These are phyloP conservation scores for Phlebopus sp. DNA, from an alignment of 1,284 basidiomycete genomes.

Conservation along the genomic window DNA sequence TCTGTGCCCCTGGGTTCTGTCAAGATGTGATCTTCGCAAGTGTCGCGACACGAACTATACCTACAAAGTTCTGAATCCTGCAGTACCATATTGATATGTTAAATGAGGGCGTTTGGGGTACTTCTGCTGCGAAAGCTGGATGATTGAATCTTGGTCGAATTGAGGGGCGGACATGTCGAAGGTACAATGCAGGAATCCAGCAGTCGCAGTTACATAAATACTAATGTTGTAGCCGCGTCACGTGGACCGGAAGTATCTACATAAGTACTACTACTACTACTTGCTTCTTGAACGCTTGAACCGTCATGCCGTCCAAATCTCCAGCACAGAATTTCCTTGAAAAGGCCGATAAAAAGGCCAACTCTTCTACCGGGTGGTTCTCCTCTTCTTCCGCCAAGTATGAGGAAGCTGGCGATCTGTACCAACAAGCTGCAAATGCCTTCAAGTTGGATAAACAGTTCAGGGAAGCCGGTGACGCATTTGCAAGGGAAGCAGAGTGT, in stretches of 20 bases:
- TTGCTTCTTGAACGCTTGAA: constrained; percentile 3
- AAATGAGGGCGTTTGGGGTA: constrained; percentile 65
- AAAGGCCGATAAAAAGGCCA: constrained; percentile 91
- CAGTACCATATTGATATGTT: constrained; percentile 88
- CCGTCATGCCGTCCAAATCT: constrained; percentile 43
- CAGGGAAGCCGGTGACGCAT: constrained; percentile 87
- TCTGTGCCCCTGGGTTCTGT: constrained; percentile 58
- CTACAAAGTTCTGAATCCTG: constrained; percentile 91
- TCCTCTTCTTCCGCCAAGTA: constrained; percentile 76
- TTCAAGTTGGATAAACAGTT: constrained; percentile 95
- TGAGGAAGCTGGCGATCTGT: constrained; percentile 94
- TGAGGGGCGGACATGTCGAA: constrained; percentile 42
- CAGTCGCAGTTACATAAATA: no score
- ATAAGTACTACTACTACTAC: no score
- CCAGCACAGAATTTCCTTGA: constrained; percentile 66
- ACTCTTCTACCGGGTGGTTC: constrained; percentile 84
- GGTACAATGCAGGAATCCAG: neutral
- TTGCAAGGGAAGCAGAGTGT: constrained; percentile 88
- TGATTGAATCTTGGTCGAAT: constrained; percentile 33
- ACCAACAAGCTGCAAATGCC: constrained; percentile 90
- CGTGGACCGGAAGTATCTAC: constrained; percentile 14
- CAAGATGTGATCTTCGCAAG: constrained; percentile 15
- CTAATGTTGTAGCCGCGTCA: constrained; percentile 11
- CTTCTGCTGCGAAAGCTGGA: constrained; percentile 50
- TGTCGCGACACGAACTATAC: constrained; percentile 31